Evolutionary conservation across 495 filamentous ascomycete species (phyloP).

Genomic region (Tuber melanosporum): DNA sequence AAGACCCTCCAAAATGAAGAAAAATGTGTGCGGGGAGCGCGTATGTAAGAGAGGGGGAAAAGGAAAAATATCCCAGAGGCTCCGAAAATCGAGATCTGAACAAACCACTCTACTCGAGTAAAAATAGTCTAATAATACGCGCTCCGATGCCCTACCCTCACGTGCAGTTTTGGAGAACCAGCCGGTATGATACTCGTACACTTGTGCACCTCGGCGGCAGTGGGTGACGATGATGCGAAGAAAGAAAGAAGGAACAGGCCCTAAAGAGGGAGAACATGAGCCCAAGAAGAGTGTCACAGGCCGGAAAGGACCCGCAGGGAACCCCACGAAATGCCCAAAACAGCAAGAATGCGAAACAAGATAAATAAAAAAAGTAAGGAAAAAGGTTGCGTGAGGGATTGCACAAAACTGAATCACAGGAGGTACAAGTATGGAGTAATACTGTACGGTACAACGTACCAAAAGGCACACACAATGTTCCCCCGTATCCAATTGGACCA

Average conservation of each 20-base stretch:
- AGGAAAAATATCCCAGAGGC: conserved; percentile 8
- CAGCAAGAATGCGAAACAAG: neutral
- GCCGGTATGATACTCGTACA: conserved; percentile 2
- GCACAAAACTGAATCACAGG: neutral
- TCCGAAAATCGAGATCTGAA: conserved; percentile 1
- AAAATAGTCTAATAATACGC: conserved; percentile 24
- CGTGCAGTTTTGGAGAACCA: conserved; percentile 9
- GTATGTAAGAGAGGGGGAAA: neutral
- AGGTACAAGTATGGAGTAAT: neutral
- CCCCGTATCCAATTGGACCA: neutral
- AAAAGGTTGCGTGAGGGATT: neutral
- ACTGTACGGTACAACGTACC: neutral
- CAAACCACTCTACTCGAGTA: neutral
- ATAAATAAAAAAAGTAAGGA: neutral
- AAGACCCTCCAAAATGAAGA: neutral
- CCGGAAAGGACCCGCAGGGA: neutral
- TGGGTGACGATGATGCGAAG: neutral
- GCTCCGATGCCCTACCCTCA: conserved; percentile 13
- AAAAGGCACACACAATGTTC: neutral
- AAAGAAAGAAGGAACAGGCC: neutral
- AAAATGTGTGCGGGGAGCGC: neutral
- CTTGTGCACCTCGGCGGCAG: conserved; percentile 12
- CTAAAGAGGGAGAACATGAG: neutral
- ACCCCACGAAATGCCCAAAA: neutral
- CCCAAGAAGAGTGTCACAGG: neutral